phyloP scores from a whole-genome alignment of 352 stramenopile species.

The Phytophthora cryptogea region DNA sequence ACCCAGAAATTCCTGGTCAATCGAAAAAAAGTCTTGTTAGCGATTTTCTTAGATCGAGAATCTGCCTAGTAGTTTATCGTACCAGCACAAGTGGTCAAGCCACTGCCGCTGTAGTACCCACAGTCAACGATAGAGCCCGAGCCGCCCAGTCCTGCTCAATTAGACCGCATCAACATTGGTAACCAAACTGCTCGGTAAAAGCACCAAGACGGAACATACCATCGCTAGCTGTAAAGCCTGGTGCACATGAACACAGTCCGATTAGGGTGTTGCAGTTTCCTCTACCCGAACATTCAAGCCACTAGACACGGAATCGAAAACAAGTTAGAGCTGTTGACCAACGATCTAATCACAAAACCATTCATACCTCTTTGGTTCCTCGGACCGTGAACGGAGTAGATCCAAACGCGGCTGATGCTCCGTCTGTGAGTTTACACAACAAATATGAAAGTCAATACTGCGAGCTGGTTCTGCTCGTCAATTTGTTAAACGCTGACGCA shows the following conservation, averaged over 20 bases:
- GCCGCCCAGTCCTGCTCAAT: slow-evolving; percentile 25
- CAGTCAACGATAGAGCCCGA: slow-evolving; percentile 46
- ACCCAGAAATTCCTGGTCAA: slow-evolving; percentile 36
- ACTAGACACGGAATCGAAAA: slow-evolving; percentile 36
- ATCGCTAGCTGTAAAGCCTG: slow-evolving; percentile 59
- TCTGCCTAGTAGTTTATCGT: background rate
- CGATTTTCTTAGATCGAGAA: background rate
- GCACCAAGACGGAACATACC: slow-evolving; percentile 31
- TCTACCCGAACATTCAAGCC: slow-evolving; percentile 63
- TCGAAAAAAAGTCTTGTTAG: slow-evolving; percentile 4
- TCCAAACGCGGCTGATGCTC: slow-evolving; percentile 41
- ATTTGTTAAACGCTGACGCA: slow-evolving; percentile 2
- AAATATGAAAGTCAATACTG: background rate
- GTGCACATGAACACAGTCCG: slow-evolving; percentile 53
- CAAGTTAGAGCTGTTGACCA: background rate
- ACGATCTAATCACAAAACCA: background rate
- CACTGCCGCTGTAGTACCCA: slow-evolving; percentile 44
- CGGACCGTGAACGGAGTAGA: slow-evolving; percentile 31
- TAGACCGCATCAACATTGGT: background rate
- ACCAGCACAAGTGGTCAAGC: slow-evolving; percentile 53
- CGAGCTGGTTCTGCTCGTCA: background rate
- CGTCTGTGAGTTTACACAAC: slow-evolving; percentile 29
- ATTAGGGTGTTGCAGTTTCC: slow-evolving; percentile 55
- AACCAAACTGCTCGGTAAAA: background rate
- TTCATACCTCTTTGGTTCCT: slow-evolving; percentile 68